These are phyloP conservation scores for Amanita thiersii DNA, from an alignment of 768 basidiomycete genomes.

Conservation along the genomic window DNA sequence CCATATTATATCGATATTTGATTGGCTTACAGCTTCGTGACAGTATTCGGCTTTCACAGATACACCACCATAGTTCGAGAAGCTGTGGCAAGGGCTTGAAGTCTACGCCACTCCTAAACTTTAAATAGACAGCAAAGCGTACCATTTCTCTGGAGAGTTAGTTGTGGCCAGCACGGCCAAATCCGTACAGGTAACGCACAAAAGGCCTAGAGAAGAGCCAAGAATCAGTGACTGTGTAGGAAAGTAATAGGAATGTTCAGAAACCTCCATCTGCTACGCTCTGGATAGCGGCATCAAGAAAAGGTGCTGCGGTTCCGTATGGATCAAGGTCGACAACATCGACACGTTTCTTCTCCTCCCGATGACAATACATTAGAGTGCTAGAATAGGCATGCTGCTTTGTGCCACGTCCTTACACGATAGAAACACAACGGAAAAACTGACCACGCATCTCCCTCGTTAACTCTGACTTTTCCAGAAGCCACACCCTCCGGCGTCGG, in stretches of 20 bases:
- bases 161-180: conserved; percentile 86
- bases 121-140: conserved; percentile 9
- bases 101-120: background rate
- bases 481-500: background rate
- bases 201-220: conserved; percentile 49
- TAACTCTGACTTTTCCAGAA: conserved; percentile 60
- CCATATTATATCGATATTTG: conserved; percentile 4
- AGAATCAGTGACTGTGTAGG: conserved; percentile 1
- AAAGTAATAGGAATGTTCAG: conserved; percentile 12
- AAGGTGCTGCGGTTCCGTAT: conserved; percentile 95
- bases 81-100: conserved; percentile 46
- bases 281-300: conserved; percentile 92
- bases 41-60: conserved; percentile 90
- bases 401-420: conserved; percentile 2
- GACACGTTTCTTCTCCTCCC: conserved; percentile 63
- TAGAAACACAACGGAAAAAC: conserved; percentile 13
- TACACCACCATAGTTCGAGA: conserved; percentile 90
- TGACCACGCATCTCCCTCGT: conserved; percentile 93
- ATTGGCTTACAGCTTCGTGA: conserved; percentile 73
- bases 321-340: conserved; percentile 98
- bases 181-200: conserved; percentile 97
- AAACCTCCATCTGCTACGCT: conserved; percentile 80
- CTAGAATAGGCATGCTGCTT: conserved; percentile 42
- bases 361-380: conserved; percentile 84
- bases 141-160: conserved; percentile 98